phyloP scores from a whole-genome alignment of 192 early-diverging fungal genomes.

The Podila horticola region DNA sequence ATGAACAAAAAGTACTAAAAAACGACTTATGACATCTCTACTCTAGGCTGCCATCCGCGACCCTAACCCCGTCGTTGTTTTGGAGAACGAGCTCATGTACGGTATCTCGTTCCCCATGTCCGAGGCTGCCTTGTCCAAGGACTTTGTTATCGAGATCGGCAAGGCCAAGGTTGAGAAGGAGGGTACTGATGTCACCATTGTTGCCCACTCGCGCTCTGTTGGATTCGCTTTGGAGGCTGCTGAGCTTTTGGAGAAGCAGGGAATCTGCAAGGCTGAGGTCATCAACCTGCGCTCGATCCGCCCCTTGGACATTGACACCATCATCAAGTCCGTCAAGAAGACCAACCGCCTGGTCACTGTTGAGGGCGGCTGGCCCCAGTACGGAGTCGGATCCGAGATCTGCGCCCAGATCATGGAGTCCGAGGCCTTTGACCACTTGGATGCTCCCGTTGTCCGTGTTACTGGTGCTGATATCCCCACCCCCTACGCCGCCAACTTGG shows the following conservation, averaged over 20 bases:
- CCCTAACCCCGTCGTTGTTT: constrained; percentile 95
- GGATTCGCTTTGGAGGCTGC: constrained; percentile 90
- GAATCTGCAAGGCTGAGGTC: constrained; percentile 82
- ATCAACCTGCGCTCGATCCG: constrained; percentile 99
- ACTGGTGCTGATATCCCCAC: constrained; percentile 98
- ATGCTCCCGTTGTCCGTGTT: constrained; percentile 92
- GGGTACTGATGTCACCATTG: constrained; percentile 91
- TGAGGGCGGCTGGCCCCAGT: constrained; percentile 95
- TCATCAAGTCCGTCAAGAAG: constrained; percentile 95
- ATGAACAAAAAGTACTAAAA: no score
- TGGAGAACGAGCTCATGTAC: constrained; percentile 99
- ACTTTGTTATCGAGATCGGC: constrained; percentile 93
- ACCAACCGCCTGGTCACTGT: constrained; percentile 97
- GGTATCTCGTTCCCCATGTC: constrained; percentile 88
- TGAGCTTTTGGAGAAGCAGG: constrained; percentile 83
- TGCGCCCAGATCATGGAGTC: constrained; percentile 97
- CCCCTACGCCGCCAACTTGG: constrained; percentile 96
- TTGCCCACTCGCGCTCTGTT: constrained; percentile 92
- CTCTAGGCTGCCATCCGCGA: constrained; percentile 92
- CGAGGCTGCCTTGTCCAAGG: constrained; percentile 70
- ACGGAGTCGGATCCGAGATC: constrained; percentile 95
- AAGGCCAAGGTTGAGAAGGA: constrained; percentile 85
- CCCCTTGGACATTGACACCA: constrained; percentile 91
- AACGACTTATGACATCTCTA: background rate
- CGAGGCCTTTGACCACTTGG: constrained; percentile 95